Evolutionary conservation across 768 basidiomycete species (phyloP).

Genomic region (Phylloporus rhodoxanthus): DNA sequence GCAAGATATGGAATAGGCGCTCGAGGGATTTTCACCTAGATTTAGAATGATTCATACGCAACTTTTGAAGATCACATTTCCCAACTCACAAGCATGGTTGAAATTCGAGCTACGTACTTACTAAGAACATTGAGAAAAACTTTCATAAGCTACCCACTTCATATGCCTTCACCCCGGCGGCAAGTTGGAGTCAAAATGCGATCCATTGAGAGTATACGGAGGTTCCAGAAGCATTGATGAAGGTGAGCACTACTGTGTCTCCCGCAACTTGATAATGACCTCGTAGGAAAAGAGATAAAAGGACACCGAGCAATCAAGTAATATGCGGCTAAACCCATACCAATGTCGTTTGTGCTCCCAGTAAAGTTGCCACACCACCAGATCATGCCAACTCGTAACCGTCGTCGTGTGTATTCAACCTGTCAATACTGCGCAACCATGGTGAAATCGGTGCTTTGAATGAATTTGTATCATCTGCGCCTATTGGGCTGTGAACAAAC

Average conservation of each 20-base stretch:
- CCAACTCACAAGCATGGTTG: not conserved
- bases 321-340: slow-evolving; percentile 28
- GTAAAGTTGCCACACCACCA: slow-evolving; percentile 47
- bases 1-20: slow-evolving; percentile 41
- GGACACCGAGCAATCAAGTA: too few relatives aligned
- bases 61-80: slow-evolving; percentile 9
- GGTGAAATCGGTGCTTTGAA: slow-evolving; percentile 54
- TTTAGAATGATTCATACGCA: slow-evolving; percentile 36
- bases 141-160: slow-evolving; percentile 14
- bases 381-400: slow-evolving; percentile 37
- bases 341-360: slow-evolving; percentile 35
- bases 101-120: too few relatives aligned
- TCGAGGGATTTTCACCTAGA: slow-evolving; percentile 31
- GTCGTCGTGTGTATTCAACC: slow-evolving; percentile 41
- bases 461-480: slow-evolving; percentile 55
- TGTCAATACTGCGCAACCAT: slow-evolving; percentile 48
- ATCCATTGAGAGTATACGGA: slow-evolving; percentile 37
- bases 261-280: slow-evolving; percentile 48
- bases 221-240: slow-evolving; percentile 46
- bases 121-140: too few relatives aligned
- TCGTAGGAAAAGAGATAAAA: slow-evolving; percentile 21
- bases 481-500: slow-evolving; percentile 12
- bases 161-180: slow-evolving; percentile 26
- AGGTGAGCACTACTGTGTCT: slow-evolving; percentile 42
- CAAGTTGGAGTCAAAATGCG: slow-evolving; percentile 13